phyloP scores from a whole-genome alignment of 192 early-diverging fungal genomes.

The Mortierella hygrophila region DNA sequence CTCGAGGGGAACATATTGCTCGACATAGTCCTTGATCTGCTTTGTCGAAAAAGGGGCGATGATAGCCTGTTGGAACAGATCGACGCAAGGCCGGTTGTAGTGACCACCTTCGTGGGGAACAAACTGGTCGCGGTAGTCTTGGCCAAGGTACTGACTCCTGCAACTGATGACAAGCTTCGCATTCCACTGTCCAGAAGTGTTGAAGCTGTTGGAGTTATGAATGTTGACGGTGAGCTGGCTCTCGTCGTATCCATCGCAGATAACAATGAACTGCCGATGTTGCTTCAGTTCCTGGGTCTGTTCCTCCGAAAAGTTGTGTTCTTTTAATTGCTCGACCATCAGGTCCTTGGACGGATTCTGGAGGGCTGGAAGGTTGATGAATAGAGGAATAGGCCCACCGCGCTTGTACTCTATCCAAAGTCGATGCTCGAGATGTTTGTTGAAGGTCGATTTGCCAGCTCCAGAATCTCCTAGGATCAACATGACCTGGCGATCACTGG shows the following conservation, averaged over 20 bases:
- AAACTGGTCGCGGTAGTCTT: not conserved
- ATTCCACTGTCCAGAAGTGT: not conserved
- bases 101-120: not conserved
- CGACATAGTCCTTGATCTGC: no score
- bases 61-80: no score
- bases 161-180: slow-evolving; percentile 4
- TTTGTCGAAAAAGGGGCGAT: no score
- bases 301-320: not conserved
- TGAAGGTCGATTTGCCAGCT: slow-evolving; percentile 11
- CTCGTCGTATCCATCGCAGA: slow-evolving; percentile 18
- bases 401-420: not conserved
- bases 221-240: not conserved
- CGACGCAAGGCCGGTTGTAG: not conserved
- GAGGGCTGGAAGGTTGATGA: slow-evolving; percentile 3
- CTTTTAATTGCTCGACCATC: not conserved
- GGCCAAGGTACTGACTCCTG: not conserved
- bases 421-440: not conserved
- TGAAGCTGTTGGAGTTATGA: not conserved
- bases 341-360: not conserved
- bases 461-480: slow-evolving; percentile 7
- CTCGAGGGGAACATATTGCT: no score
- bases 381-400: not conserved
- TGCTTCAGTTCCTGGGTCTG: not conserved
- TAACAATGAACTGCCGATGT: not conserved
- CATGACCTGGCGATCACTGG: not conserved